Percentiles rank a stretch among this genome's conserved stretches.
Conservation (phyloP, 179 eudicot species). For the Gypsophila paniculata region DNA sequence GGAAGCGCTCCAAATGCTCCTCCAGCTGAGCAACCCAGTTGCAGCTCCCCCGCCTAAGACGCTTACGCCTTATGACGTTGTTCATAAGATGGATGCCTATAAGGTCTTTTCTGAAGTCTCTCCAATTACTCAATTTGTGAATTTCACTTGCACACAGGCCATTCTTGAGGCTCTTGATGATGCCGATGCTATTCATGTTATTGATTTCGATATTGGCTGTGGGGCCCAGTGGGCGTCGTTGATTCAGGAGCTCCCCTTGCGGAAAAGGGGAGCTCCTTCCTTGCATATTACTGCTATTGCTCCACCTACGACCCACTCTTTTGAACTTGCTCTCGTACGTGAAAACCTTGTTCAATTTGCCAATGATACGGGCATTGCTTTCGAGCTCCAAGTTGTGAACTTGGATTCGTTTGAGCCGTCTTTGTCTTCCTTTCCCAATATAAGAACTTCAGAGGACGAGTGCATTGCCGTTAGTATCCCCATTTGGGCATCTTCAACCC, state of each 20-base stretch:
- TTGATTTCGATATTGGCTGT: constrained; percentile 85
- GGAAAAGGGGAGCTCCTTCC: constrained; percentile 51
- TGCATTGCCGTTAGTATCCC: constrained; percentile 80
- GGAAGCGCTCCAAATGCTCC: constrained; percentile 72
- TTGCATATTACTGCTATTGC: constrained; percentile 75
- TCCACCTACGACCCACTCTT: constrained; percentile 41
- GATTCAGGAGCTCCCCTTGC: constrained; percentile 83
- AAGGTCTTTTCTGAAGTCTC: constrained; percentile 79
- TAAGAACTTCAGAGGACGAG: constrained; percentile 49
- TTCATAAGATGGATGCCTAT: constrained; percentile 76
- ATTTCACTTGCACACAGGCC: constrained; percentile 86
- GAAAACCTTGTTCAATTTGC: constrained; percentile 75
- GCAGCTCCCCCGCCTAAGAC: constrained; percentile 28
- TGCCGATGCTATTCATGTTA: constrained; percentile 52
- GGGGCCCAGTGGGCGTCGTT: constrained; percentile 98
- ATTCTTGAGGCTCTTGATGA: constrained; percentile 79
- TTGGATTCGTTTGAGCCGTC: constrained; percentile 56
- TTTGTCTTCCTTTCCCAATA: constrained; percentile 46
- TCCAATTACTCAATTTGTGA: constrained; percentile 64
- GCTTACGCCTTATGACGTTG: constrained; percentile 57
- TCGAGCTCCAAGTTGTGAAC: constrained; percentile 61
- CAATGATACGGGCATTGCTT: constrained; percentile 50
- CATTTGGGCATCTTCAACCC: constrained; percentile 44
- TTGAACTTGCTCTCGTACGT: constrained; percentile 56
- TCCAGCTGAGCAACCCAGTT: constrained; percentile 43